Percentiles rank a stretch among this genome's conserved stretches.
phyloP scores from a whole-genome alignment of 108 stramenopile genomes.

The Nitzschia sp. region DNA sequence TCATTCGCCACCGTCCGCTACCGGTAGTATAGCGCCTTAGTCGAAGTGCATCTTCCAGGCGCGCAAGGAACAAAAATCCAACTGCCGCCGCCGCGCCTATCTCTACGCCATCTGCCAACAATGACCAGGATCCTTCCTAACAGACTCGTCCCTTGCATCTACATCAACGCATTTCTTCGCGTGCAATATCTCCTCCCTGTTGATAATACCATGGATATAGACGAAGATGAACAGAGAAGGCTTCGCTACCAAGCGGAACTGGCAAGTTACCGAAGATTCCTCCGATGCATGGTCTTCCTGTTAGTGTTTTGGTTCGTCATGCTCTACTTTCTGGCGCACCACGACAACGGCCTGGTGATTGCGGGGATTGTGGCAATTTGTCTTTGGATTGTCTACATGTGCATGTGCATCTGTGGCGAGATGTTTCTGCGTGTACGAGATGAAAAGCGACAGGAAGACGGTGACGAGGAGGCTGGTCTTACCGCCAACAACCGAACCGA shows the following conservation, averaged over 20 bases:
- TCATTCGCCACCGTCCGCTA: too few relatives aligned
- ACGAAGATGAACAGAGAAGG: background rate
- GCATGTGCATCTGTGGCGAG: constrained; percentile 1
- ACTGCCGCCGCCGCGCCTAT: too few relatives aligned
- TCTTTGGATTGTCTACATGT: constrained; percentile 18
- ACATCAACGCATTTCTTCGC: too few relatives aligned
- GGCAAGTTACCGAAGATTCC: background rate
- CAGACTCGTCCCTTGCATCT: too few relatives aligned
- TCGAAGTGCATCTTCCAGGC: too few relatives aligned
- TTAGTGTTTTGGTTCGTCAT: constrained; percentile 14
- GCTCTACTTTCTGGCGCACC: constrained; percentile 10
- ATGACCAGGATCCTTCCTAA: too few relatives aligned
- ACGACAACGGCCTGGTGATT: constrained; percentile 6
- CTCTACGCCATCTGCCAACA: too few relatives aligned
- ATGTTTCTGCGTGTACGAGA: background rate
- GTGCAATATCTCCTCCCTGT: too few relatives aligned
- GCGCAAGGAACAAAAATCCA: too few relatives aligned
- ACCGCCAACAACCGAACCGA: background rate
- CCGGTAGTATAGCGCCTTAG: too few relatives aligned
- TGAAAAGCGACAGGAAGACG: background rate
- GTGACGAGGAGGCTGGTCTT: constrained; percentile 4
- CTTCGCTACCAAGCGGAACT: background rate
- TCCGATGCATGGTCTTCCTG: background rate
- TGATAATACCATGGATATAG: background rate
- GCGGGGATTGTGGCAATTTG: background rate